Evolutionary conservation across 106 monocot genomes (phyloP).

Genomic region (Phalaenopsis aphrodite): DNA sequence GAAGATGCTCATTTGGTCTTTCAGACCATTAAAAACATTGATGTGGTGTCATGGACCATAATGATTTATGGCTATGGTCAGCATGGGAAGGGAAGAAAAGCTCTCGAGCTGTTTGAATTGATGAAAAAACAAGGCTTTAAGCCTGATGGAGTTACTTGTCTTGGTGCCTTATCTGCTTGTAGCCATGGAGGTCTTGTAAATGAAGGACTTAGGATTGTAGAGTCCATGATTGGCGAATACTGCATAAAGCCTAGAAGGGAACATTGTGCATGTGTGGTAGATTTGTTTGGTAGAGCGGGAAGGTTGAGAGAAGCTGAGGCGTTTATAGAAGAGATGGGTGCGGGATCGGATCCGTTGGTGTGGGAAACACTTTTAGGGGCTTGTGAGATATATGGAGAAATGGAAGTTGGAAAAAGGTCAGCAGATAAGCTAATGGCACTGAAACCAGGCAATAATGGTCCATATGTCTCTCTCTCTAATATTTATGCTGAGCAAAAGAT

Average conservation of each 20-base stretch:
- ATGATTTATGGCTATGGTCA: conserved; percentile 54
- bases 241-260: conserved; percentile 44
- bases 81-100: conserved; percentile 53
- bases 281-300: conserved; percentile 65
- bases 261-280: conserved; percentile 60
- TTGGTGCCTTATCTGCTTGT: conserved; percentile 49
- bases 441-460: conserved; percentile 31
- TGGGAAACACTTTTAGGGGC: conserved; percentile 72
- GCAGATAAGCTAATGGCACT: conserved; percentile 50
- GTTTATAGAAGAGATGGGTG: conserved; percentile 41
- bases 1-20: conserved; percentile 46
- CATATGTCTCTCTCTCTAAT: conserved; percentile 56
- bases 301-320: conserved; percentile 56
- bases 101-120: conserved; percentile 29
- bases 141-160: conserved; percentile 47
- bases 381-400: conserved; percentile 62
- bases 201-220: conserved; percentile 45
- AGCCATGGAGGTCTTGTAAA: conserved; percentile 64
- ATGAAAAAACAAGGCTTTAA: conserved; percentile 31
- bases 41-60: conserved; percentile 53
- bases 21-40: conserved; percentile 23
- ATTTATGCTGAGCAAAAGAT: conserved; percentile 49
- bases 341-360: conserved; percentile 36
- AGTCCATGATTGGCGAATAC: conserved; percentile 34
- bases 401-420: conserved; percentile 40